Percentiles rank a stretch among this genome's conserved stretches.
These are phyloP conservation scores for Boletus pseudo-olivaceus DNA, from an alignment of 768 basidiomycete genomes.

Conservation along the genomic window DNA sequence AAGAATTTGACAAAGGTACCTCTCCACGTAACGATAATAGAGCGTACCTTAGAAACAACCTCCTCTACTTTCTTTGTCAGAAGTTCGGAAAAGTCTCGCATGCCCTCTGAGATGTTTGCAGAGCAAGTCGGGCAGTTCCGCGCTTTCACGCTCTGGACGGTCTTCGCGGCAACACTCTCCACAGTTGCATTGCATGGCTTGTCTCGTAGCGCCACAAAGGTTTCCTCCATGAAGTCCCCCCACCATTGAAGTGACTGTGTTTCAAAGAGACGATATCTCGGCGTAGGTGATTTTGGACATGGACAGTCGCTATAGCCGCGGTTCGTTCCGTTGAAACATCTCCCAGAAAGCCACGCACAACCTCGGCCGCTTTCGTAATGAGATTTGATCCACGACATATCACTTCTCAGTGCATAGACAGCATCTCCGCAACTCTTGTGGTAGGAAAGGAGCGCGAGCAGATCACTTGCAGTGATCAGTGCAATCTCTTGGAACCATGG, in stretches of 20 bases:
- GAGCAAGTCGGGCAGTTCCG: neutral
- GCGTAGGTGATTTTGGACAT: neutral
- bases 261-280: neutral
- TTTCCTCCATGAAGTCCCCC: slow-evolving; percentile 17
- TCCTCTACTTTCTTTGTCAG: slow-evolving; percentile 12
- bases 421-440: slow-evolving; percentile 14
- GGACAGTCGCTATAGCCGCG: neutral
- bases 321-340: too few species aligned
- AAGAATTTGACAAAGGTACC: neutral
- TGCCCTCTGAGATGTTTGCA: neutral
- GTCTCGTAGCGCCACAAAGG: slow-evolving; percentile 10
- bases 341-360: neutral
- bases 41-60: neutral
- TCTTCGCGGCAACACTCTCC: neutral
- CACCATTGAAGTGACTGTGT: slow-evolving; percentile 9
- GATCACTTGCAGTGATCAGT: slow-evolving; percentile 20
- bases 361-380: neutral
- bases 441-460: slow-evolving; percentile 23
- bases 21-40: neutral
- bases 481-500: slow-evolving; percentile 24
- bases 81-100: slow-evolving; percentile 10
- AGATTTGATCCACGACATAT: slow-evolving; percentile 13
- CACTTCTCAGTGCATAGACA: neutral
- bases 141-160: neutral
- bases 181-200: slow-evolving; percentile 15